Percentiles rank a stretch among this genome's conserved stretches.
Conservation (phyloP, 1,284 basidiomycete species). For the Cryptococcus hybrid region DNA sequence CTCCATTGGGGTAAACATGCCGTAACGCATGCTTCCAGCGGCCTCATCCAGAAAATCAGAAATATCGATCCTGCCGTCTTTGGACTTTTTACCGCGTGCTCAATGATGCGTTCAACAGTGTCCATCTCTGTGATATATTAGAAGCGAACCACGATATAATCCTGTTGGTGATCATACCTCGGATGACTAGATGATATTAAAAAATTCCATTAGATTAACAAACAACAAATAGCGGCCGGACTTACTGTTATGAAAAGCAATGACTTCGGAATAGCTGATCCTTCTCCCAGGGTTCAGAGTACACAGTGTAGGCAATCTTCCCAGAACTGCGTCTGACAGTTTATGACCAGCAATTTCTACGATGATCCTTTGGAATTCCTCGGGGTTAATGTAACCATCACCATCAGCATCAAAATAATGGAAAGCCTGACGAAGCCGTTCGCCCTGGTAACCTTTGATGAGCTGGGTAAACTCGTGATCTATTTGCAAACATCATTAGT, state of each 20-base stretch:
- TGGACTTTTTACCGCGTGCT: constrained; percentile 72
- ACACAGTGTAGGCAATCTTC: constrained; percentile 82
- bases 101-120: constrained; percentile 71
- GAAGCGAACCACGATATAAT: background rate
- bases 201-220: background rate
- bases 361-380: constrained; percentile 91
- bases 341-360: constrained; percentile 93
- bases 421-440: constrained; percentile 90
- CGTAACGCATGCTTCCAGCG: constrained; percentile 67
- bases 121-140: constrained; percentile 68
- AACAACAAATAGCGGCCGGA: background rate
- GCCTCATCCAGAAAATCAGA: constrained; percentile 55
- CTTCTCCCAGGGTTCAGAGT: constrained; percentile 80
- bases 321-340: constrained; percentile 84
- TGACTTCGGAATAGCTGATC: constrained; percentile 92
- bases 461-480: constrained; percentile 89
- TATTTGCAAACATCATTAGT: constrained; percentile 36
- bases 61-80: constrained; percentile 76
- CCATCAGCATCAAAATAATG: constrained; percentile 80
- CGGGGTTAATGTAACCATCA: constrained; percentile 86
- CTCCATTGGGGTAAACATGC: constrained; percentile 93
- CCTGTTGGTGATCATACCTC: constrained; percentile 57
- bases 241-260: constrained; percentile 82
- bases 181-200: constrained; percentile 57
- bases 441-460: constrained; percentile 95